Conservation (phyloP, 2,329 filamentous ascomycete genomes). For the Claviceps purpurea region DNA sequence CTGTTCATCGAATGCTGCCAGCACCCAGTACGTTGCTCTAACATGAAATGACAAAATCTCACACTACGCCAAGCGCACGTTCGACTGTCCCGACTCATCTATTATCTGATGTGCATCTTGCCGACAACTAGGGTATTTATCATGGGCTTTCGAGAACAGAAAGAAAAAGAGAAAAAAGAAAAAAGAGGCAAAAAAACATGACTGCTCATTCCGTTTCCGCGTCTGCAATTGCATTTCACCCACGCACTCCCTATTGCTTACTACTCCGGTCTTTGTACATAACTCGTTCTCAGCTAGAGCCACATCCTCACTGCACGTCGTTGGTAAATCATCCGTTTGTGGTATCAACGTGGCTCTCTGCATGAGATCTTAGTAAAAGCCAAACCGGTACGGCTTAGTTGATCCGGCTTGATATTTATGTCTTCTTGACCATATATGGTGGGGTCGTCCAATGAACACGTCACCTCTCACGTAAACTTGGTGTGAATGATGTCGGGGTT, state of each 20-base stretch:
- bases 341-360: neutral
- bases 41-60: neutral
- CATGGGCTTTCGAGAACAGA: conserved; percentile 19
- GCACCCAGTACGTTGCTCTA: no score
- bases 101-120: conserved; percentile 1
- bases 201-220: neutral
- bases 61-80: neutral
- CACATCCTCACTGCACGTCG: neutral
- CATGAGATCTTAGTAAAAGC: neutral
- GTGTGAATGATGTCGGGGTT: conserved; percentile 98
- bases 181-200: neutral
- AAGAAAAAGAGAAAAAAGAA: neutral
- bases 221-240: neutral
- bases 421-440: neutral
- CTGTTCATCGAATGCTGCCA: no score
- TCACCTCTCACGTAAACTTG: conserved; percentile 64
- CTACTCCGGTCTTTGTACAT: neutral
- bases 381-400: neutral
- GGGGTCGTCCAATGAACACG: neutral
- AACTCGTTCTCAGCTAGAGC: neutral
- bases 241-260: neutral
- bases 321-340: neutral
- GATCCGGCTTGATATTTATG: neutral
- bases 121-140: conserved; percentile 23
- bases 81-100: neutral